Percentiles rank a stretch among this genome's conserved stretches.
Evolutionary conservation across 495 filamentous ascomycete genomes (phyloP).

Genomic region (Filosporella fistucella): DNA sequence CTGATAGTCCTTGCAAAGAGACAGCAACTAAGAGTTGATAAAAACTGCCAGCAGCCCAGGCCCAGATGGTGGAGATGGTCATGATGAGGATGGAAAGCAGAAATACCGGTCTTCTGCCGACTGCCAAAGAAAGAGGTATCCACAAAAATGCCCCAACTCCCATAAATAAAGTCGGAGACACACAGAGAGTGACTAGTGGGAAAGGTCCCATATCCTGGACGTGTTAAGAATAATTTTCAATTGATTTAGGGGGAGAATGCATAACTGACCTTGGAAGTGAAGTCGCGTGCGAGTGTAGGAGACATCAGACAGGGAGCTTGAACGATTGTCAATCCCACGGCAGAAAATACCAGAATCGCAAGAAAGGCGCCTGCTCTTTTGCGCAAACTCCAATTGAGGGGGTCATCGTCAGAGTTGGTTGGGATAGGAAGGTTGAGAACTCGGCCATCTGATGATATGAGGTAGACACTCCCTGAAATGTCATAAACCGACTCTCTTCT

Average conservation of each 20-base stretch:
- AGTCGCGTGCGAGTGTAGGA: not conserved
- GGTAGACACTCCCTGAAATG: constrained; percentile 1
- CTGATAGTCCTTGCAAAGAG: constrained; percentile 7
- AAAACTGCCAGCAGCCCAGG: not conserved
- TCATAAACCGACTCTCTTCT: no score
- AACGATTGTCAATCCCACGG: not conserved
- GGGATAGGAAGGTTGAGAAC: constrained; percentile 14
- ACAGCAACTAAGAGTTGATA: constrained; percentile 4
- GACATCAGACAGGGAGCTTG: constrained; percentile 9
- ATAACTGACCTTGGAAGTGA: constrained; percentile 4
- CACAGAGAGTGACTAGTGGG: not conserved
- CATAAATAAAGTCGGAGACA: constrained; percentile 27
- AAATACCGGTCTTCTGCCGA: constrained; percentile 35
- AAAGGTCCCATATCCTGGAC: constrained; percentile 6
- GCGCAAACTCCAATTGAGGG: constrained; percentile 8
- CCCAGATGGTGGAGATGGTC: constrained; percentile 16
- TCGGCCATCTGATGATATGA: constrained; percentile 2
- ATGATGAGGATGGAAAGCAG: constrained; percentile 28
- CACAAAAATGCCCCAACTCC: constrained; percentile 37
- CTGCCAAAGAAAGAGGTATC: constrained; percentile 35
- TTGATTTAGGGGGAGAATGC: not conserved
- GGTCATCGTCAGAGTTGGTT: constrained; percentile 8
- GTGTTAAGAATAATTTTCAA: not conserved
- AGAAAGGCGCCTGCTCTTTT: constrained; percentile 5
- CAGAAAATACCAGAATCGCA: not conserved